Evolutionary conservation across 2,329 filamentous ascomycete species (phyloP).

Genomic region (Cercospora janseana): DNA sequence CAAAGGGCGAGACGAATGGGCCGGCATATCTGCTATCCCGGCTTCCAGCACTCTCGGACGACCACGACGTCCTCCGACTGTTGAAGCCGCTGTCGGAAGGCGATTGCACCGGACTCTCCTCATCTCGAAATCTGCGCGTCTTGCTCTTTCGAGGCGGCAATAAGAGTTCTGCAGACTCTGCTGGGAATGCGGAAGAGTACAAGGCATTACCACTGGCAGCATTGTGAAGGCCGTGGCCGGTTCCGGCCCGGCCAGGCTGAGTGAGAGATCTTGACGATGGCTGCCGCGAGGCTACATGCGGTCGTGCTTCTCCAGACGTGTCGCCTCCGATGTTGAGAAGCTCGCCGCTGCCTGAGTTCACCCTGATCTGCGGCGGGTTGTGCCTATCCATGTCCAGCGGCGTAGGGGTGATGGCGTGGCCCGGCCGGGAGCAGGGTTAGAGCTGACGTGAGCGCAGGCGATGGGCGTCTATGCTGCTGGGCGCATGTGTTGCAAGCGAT

Average conservation of each 20-base stretch:
- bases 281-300: constrained; percentile 40
- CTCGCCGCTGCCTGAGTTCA: constrained; percentile 62
- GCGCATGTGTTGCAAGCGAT: too few relatives aligned
- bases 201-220: constrained; percentile 24
- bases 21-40: constrained; percentile 51
- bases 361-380: constrained; percentile 58
- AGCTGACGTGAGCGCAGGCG: background rate
- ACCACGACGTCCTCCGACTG: constrained; percentile 64
- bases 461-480: too few relatives aligned
- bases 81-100: constrained; percentile 53
- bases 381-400: constrained; percentile 21
- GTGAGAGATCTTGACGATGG: constrained; percentile 48
- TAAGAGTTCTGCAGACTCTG: constrained; percentile 51
- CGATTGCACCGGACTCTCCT: constrained; percentile 51
- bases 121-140: constrained; percentile 52
- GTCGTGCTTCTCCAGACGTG: constrained; percentile 29
- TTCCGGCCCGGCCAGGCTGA: constrained; percentile 38
- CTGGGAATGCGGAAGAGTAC: constrained; percentile 31
- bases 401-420: background rate
- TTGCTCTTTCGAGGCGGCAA: constrained; percentile 51
- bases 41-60: constrained; percentile 56
- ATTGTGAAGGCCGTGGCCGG: constrained; percentile 36
- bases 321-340: constrained; percentile 42
- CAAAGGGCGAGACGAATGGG: constrained; percentile 56
- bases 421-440: background rate